These are phyloP conservation scores for Puccinia horiana DNA, from an alignment of 1,284 basidiomycete genomes.

Conservation along the genomic window DNA sequence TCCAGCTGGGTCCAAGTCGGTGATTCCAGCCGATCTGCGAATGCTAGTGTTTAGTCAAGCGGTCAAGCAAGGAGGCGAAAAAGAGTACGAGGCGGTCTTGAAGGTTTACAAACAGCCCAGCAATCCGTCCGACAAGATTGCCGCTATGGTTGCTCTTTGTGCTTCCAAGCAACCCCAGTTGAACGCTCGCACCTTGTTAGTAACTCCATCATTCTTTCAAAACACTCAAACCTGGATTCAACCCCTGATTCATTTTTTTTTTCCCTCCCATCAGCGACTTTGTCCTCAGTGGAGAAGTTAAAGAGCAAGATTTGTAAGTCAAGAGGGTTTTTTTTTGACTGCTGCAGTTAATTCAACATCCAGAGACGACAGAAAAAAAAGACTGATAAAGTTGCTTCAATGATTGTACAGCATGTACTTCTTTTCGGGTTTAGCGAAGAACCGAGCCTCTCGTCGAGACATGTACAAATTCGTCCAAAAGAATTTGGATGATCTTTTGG, in stretches of 20 bases:
- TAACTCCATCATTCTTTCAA: background rate
- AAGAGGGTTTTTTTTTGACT: background rate
- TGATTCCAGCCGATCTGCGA: slow-evolving; percentile 53
- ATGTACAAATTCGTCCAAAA: slow-evolving; percentile 58
- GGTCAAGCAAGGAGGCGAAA: slow-evolving; percentile 72
- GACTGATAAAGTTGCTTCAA: background rate
- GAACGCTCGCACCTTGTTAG: slow-evolving; percentile 57
- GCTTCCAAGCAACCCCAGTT: slow-evolving; percentile 54
- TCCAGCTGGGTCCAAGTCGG: slow-evolving; percentile 49
- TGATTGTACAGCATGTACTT: slow-evolving; percentile 52
- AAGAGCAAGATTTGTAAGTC: slow-evolving; percentile 57
- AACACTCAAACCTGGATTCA: background rate
- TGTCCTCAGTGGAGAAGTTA: slow-evolving; percentile 56
- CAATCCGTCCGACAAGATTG: slow-evolving; percentile 60
- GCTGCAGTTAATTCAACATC: background rate
- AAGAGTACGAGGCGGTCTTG: slow-evolving; percentile 76
- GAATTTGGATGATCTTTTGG: slow-evolving; percentile 60
- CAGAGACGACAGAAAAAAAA: background rate
- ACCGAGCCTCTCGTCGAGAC: slow-evolving; percentile 56
- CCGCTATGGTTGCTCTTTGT: slow-evolving; percentile 59
- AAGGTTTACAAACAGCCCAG: slow-evolving; percentile 73
- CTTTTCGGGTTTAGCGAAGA: slow-evolving; percentile 56
- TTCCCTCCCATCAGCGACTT: slow-evolving; percentile 41
- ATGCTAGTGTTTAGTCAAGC: slow-evolving; percentile 61
- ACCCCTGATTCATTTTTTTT: background rate